Percentiles rank a stretch among this genome's conserved stretches.
These are phyloP conservation scores for Cladophialophora carrionii DNA, from an alignment of 2,329 filamentous ascomycete genomes.

Conservation along the genomic window DNA sequence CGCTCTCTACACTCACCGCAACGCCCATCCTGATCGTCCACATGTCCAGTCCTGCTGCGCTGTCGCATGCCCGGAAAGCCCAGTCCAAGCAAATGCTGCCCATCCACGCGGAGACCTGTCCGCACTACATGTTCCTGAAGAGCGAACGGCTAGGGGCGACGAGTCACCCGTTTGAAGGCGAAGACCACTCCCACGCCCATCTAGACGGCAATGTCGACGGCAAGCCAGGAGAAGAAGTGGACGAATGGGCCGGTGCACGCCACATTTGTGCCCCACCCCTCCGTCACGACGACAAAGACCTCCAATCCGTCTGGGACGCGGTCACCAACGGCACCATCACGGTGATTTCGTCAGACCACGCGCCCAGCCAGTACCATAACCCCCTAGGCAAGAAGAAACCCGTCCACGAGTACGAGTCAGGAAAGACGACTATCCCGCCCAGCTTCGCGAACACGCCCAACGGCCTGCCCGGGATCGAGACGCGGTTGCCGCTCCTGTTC, in stretches of 20 bases:
- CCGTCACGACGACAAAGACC: conserved; percentile 52
- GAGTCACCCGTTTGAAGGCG: conserved; percentile 43
- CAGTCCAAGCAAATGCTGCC: conserved; percentile 55
- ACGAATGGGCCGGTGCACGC: conserved; percentile 54
- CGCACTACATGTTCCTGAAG: conserved; percentile 61
- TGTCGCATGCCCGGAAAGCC: conserved; percentile 55
- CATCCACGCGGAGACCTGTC: conserved; percentile 62
- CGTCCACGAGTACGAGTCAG: conserved; percentile 23
- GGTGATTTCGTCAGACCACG: conserved; percentile 57
- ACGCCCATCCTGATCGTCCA: conserved; percentile 60
- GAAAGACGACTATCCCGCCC: conserved; percentile 32
- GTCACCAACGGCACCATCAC: conserved; percentile 60
- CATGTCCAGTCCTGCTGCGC: conserved; percentile 54
- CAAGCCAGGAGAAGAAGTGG: conserved; percentile 36
- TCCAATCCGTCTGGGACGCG: conserved; percentile 57
- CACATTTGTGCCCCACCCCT: conserved; percentile 59
- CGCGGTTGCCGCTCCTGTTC: conserved; percentile 48
- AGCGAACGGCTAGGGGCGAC: conserved; percentile 46
- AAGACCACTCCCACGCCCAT: conserved; percentile 42
- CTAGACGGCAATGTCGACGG: background rate
- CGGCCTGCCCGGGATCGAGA: conserved; percentile 51
- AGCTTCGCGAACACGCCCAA: conserved; percentile 51
- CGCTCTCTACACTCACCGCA: conserved; percentile 54
- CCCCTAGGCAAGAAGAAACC: conserved; percentile 45
- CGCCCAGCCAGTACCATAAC: conserved; percentile 46